Conservation (phyloP, 1,139 yeast species). For the Candida labiduridarum region DNA sequence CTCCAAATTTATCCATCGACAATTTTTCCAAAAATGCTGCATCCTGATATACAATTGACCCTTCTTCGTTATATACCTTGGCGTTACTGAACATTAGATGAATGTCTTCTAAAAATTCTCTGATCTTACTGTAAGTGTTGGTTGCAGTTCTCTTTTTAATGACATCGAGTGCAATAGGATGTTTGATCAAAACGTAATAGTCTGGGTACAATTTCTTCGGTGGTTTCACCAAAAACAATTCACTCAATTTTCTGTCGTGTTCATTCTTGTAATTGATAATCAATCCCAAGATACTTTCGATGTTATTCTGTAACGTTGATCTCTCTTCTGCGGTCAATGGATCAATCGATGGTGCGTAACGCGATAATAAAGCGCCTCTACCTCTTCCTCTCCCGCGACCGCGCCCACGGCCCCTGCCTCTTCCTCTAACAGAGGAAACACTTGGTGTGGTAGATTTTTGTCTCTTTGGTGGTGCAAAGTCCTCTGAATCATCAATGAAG, state of each 20-base stretch:
- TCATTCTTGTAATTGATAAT: slow-evolving; percentile 48
- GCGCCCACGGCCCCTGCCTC: slow-evolving; percentile 25
- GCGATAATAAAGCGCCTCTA: slow-evolving; percentile 31
- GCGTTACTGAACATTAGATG: slow-evolving; percentile 84
- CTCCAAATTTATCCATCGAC: slow-evolving; percentile 37
- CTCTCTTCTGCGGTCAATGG: slow-evolving; percentile 47
- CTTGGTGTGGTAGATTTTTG: slow-evolving; percentile 34
- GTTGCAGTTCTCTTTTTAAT: slow-evolving; percentile 61
- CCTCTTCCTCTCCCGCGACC: slow-evolving; percentile 30
- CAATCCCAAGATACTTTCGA: slow-evolving; percentile 47
- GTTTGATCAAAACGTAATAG: slow-evolving; percentile 74
- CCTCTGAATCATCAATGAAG: slow-evolving; percentile 16
- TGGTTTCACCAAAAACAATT: slow-evolving; percentile 68
- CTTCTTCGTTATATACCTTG: slow-evolving; percentile 85
- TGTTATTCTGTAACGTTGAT: slow-evolving; percentile 39
- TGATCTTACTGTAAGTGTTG: slow-evolving; percentile 52
- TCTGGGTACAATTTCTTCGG: slow-evolving; percentile 80
- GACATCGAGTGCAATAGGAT: slow-evolving; percentile 80
- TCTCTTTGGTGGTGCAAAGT: slow-evolving; percentile 21
- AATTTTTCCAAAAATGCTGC: slow-evolving; percentile 66
- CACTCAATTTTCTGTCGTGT: slow-evolving; percentile 49
- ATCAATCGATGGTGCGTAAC: slow-evolving; percentile 40
- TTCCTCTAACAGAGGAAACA: slow-evolving; percentile 10
- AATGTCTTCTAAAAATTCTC: slow-evolving; percentile 70
- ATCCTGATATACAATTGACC: slow-evolving; percentile 79